Percentiles rank a stretch among this genome's conserved stretches.
phyloP scores from a whole-genome alignment of 306 rosid species.

The Cicer arietinum region DNA sequence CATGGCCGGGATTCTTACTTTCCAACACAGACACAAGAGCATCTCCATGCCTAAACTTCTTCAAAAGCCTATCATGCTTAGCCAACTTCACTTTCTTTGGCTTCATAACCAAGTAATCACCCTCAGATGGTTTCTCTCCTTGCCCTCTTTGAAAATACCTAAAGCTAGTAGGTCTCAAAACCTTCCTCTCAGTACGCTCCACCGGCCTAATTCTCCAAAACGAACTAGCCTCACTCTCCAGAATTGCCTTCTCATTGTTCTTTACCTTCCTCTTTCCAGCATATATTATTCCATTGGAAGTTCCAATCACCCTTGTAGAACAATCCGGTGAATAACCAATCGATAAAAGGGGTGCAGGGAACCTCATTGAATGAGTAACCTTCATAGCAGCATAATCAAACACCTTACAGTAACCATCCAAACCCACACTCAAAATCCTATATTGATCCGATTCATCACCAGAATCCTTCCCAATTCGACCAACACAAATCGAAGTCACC shows the following conservation, averaged over 20 bases:
- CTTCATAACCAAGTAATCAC: conserved; percentile 69
- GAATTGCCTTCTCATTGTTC: conserved; percentile 41
- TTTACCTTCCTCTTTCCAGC: conserved; percentile 73
- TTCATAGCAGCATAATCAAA: conserved; percentile 76
- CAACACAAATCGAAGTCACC: conserved; percentile 77
- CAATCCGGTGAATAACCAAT: conserved; percentile 72
- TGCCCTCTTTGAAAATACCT: conserved; percentile 91
- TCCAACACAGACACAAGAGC: conserved; percentile 75
- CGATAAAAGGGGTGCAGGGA: conserved; percentile 86
- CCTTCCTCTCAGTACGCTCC: conserved; percentile 50
- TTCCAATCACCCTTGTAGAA: conserved; percentile 67
- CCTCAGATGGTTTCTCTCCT: conserved; percentile 70
- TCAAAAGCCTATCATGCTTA: conserved; percentile 76
- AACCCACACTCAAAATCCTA: conserved; percentile 83
- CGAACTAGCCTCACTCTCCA: conserved; percentile 41
- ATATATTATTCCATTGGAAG: conserved; percentile 79
- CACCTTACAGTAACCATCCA: conserved; percentile 95
- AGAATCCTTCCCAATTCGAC: conserved; percentile 51
- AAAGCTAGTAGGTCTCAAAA: conserved; percentile 58
- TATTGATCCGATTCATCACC: conserved; percentile 62
- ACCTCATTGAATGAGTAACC: conserved; percentile 88
- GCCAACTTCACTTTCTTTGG: conserved; percentile 64
- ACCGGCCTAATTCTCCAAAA: conserved; percentile 51
- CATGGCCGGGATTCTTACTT: conserved; percentile 69
- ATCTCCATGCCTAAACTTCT: conserved; percentile 83